Base-by-base conservation (phyloP, 768 basidiomycete species). In the Pleurotus eryngii region DNA sequence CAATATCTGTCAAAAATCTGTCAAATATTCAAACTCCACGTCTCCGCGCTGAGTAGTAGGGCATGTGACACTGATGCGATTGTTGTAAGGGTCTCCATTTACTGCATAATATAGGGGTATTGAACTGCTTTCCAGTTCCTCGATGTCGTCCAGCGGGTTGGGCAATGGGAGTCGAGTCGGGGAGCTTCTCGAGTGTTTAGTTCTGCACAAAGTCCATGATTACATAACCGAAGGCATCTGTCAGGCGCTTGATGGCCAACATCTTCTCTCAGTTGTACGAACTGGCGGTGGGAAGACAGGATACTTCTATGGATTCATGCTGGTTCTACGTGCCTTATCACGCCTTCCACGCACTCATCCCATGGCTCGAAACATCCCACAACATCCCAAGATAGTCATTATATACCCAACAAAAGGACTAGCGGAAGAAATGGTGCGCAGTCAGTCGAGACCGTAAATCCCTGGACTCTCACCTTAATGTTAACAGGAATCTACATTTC, bases 381-480 rank as follows among this genome's bases (percentile, higher is more conserved):
- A 30, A 7, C 57, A 64, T 48, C 55, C 62, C 1, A 61, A 48
- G 1, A 63, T 67, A 62, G 22, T 66, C 5, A 42, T 67, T 26
- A 47, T 67, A 18, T 60, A 59, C 35, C 68, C 66, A 14, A 69
- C 65, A 3, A 67, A 64, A 46, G 63, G 64, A 2, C 51, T 67
- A 12, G 60, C 65, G 42, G 39, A 64, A 27, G 63, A 68, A 43
- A 65, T 67, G 67, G 66, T 68, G 43, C 42, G 63, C 46, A 30
- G 8, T 24, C 15, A 26, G 14, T 26, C 9, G 11, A 30, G 6
- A 30, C 27, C 27, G 27, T 30, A 24, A 24, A 24, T 24, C 22
- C 22, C 22, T 24, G 22, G 22, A 24, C 22, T 24, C 22, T 24
- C 22, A 24, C 27, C 27, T 30, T 9, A 30, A 6, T 30, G 27